Percentiles rank a stretch among this genome's conserved stretches.
These are phyloP conservation scores for Plectranthus barbatus DNA, from an alignment of 257 asterid genomes.

Conservation along the genomic window DNA sequence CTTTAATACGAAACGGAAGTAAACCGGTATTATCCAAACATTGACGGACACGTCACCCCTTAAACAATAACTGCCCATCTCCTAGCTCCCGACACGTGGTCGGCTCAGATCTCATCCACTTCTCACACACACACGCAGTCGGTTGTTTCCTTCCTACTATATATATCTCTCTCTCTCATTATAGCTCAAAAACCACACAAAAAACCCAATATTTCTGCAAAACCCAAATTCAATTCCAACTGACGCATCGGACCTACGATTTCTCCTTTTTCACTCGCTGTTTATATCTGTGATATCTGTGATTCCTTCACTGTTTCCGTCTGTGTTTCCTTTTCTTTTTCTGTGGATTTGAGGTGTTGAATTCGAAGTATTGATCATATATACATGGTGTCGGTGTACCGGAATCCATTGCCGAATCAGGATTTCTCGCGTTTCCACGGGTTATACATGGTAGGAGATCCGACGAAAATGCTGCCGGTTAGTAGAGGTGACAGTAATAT, in stretches of 20 bases:
- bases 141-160: slow-evolving; percentile 10
- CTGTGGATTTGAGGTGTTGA: background rate
- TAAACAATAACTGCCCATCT: slow-evolving; percentile 12
- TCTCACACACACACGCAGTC: slow-evolving; percentile 21
- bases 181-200: slow-evolving; percentile 7
- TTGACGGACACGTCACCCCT: slow-evolving; percentile 12
- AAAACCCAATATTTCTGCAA: background rate
- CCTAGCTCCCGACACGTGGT: slow-evolving; percentile 33
- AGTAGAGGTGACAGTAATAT: background rate
- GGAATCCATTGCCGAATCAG: slow-evolving; percentile 46
- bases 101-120: slow-evolving; percentile 25
- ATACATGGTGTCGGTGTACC: slow-evolving; percentile 68
- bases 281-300: background rate
- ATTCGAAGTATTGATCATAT: slow-evolving; percentile 11
- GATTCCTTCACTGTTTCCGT: background rate
- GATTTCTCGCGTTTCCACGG: slow-evolving; percentile 27
- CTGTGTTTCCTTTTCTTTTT: background rate
- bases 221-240: background rate
- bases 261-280: background rate
- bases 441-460: slow-evolving; percentile 29
- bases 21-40: no score
- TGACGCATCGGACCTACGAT: background rate
- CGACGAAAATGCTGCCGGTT: slow-evolving; percentile 11
- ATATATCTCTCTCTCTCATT: slow-evolving; percentile 3
- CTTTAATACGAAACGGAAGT: no score